Conservation (phyloP, 805 yeast genomes). For the Grigorovia transvaalensis region DNA sequence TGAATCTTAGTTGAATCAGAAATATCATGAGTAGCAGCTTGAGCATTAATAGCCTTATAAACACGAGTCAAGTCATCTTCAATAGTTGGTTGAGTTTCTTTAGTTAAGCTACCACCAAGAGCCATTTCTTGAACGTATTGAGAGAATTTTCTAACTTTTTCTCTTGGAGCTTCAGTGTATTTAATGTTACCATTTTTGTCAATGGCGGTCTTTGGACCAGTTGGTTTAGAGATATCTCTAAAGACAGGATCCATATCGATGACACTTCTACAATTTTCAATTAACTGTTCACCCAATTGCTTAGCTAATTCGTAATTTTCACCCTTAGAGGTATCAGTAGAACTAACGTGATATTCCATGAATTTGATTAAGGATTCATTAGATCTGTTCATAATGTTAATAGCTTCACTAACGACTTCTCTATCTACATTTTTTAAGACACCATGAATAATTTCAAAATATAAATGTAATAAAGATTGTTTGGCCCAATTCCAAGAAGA, state of each 20-base stretch:
- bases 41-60: slow-evolving; percentile 71
- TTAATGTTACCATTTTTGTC: slow-evolving; percentile 80
- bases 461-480: slow-evolving; percentile 89
- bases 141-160: slow-evolving; percentile 86
- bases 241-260: slow-evolving; percentile 74
- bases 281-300: slow-evolving; percentile 81
- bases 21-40: slow-evolving; percentile 37
- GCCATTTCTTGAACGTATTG: slow-evolving; percentile 96
- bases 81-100: slow-evolving; percentile 56
- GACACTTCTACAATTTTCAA: slow-evolving; percentile 91
- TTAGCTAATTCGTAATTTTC: slow-evolving; percentile 88
- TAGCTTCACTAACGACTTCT: slow-evolving; percentile 92
- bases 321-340: slow-evolving; percentile 70
- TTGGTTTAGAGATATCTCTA: slow-evolving; percentile 89
- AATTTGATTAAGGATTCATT: slow-evolving; percentile 87
- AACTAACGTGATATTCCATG: slow-evolving; percentile 71
- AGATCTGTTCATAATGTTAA: slow-evolving; percentile 94
- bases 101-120: slow-evolving; percentile 79
- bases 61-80: slow-evolving; percentile 78
- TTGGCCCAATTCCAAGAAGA: slow-evolving; percentile 99
- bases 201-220: slow-evolving; percentile 86
- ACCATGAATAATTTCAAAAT: slow-evolving; percentile 93
- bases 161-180: slow-evolving; percentile 79
- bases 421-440: slow-evolving; percentile 82
- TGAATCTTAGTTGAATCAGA: slow-evolving; percentile 58